Percentiles rank a stretch among this genome's conserved stretches.
Evolutionary conservation across 768 basidiomycete genomes (phyloP).

Genomic region (Lactarius indigo): DNA sequence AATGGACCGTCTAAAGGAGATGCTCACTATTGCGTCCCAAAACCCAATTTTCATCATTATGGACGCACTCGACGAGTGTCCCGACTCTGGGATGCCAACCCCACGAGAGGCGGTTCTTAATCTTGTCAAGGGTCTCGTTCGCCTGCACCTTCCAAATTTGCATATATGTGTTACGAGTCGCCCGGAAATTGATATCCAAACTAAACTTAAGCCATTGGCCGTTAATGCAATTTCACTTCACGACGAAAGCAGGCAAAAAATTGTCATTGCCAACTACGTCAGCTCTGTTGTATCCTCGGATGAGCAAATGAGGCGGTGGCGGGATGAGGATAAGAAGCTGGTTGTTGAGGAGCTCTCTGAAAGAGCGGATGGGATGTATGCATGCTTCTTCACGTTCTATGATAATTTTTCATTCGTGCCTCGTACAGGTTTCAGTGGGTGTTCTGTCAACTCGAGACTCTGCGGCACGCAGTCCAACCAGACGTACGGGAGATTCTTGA

Average conservation of each 20-base stretch:
- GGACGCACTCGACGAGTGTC: neutral
- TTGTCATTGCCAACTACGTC: neutral
- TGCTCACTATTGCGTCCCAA: neutral
- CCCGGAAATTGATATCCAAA: neutral
- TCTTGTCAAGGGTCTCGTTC: neutral
- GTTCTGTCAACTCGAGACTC: neutral
- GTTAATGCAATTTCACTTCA: neutral
- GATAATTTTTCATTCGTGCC: neutral
- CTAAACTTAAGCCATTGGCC: neutral
- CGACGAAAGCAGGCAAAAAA: neutral
- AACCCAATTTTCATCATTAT: neutral
- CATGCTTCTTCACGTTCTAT: rapidly evolving
- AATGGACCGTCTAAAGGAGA: neutral
- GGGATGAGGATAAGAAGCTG: neutral
- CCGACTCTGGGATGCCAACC: neutral
- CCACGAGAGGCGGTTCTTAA: neutral
- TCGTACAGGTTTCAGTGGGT: neutral
- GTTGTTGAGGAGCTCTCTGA: neutral
- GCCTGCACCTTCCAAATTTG: neutral
- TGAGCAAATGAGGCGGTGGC: neutral
- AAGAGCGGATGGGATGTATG: neutral
- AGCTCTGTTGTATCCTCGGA: neutral
- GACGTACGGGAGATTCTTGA: neutral
- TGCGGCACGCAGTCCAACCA: neutral
- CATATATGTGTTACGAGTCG: neutral